These are phyloP conservation scores for Cucurbita argyrosperma DNA, from an alignment of 306 rosid species.

Conservation along the genomic window DNA sequence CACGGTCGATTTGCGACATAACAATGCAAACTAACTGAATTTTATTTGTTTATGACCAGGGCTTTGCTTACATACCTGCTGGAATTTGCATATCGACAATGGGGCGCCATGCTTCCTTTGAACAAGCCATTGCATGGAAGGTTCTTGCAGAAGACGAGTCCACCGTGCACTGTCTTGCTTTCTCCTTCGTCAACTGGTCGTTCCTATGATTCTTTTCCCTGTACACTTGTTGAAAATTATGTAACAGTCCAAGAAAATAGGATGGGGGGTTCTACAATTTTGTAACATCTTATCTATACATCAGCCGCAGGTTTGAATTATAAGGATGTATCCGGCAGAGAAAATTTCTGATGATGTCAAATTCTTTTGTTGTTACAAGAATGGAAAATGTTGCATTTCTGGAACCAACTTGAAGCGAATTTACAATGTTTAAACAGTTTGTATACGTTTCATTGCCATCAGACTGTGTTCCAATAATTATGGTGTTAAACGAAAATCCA, in stretches of 20 bases:
- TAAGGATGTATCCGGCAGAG: background rate
- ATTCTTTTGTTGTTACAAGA: background rate
- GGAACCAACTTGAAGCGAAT: background rate
- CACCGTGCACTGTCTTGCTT: constrained; percentile 73
- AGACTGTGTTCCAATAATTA: background rate
- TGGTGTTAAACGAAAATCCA: background rate
- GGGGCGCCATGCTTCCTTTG: constrained; percentile 76
- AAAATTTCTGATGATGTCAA: background rate
- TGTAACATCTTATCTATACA: background rate
- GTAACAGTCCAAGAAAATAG: background rate
- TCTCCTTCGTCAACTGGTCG: constrained; percentile 86
- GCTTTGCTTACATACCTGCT: constrained; percentile 59
- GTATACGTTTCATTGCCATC: background rate
- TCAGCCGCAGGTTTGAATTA: background rate
- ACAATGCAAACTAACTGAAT: background rate
- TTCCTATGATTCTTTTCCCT: constrained; percentile 44
- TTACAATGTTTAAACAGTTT: background rate
- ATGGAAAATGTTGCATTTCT: background rate
- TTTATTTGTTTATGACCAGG: constrained; percentile 20
- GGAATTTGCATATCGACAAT: constrained; percentile 90
- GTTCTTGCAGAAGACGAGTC: constrained; percentile 61
- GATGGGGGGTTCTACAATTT: background rate
- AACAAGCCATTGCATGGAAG: constrained; percentile 88
- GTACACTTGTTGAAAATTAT: background rate
- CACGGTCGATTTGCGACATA: background rate